A percentile compares a stretch with the other conserved stretches of the same genome.
Evolutionary conservation across 305 asterid genomes (phyloP).

Genomic region (Fraxinus floribunda): DNA sequence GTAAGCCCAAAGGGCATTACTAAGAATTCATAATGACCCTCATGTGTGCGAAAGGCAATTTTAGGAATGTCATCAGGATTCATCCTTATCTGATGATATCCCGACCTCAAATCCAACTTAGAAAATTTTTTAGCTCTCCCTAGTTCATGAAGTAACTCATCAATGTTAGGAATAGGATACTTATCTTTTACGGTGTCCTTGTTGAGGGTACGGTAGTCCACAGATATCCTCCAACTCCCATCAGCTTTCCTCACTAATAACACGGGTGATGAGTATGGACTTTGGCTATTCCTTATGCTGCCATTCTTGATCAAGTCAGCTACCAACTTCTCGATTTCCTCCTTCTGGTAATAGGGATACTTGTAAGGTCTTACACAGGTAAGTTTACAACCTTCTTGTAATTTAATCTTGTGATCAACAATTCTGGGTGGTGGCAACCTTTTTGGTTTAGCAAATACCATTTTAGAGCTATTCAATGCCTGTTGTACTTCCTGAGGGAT

Average conservation of each 20-base stretch:
- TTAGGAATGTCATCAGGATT: neutral
- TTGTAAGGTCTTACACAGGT: neutral
- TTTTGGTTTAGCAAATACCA: too few relatives aligned
- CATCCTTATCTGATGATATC: neutral
- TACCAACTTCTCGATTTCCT: neutral
- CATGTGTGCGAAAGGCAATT: neutral
- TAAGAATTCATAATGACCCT: neutral
- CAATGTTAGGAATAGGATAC: neutral
- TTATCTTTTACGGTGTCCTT: neutral
- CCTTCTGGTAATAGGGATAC: neutral
- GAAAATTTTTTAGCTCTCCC: neutral
- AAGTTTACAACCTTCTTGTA: neutral
- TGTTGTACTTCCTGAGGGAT: too few relatives aligned
- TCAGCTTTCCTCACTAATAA: neutral
- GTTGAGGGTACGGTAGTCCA: conserved; percentile 3
- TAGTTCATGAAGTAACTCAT: neutral
- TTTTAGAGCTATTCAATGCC: too few relatives aligned
- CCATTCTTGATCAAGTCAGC: neutral
- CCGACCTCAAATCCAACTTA: neutral
- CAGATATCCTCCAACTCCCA: neutral
- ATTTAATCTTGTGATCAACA: neutral
- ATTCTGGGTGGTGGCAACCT: neutral
- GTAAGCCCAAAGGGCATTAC: neutral
- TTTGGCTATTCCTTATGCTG: too few relatives aligned
- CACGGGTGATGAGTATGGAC: neutral